These are phyloP conservation scores for Plantago ovata DNA, from an alignment of 257 asterid species.

Conservation along the genomic window DNA sequence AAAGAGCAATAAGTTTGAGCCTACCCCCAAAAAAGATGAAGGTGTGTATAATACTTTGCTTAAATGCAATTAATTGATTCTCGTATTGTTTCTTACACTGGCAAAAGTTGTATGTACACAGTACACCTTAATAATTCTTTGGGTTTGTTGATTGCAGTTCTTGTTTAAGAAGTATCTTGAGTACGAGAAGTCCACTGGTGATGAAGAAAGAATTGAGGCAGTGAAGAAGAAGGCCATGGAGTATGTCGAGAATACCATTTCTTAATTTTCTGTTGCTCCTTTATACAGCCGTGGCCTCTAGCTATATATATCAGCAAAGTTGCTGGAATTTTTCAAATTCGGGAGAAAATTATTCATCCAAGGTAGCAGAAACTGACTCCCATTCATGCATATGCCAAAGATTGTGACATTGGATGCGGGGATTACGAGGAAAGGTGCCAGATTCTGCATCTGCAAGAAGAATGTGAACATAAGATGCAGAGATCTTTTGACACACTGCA, in stretches of 20 bases:
- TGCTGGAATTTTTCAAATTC: background rate
- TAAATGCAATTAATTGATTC: background rate
- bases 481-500: background rate
- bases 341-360: background rate
- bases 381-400: too few species aligned
- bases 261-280: constrained; percentile 27
- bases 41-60: constrained; percentile 35
- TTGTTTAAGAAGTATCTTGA: constrained; percentile 79
- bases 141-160: constrained; percentile 56
- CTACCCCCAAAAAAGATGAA: constrained; percentile 84
- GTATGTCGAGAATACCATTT: constrained; percentile 56
- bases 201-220: constrained; percentile 47
- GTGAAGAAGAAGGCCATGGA: constrained; percentile 85
- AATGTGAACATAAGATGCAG: background rate
- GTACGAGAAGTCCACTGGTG: constrained; percentile 70
- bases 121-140: background rate
- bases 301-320: background rate
- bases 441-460: background rate
- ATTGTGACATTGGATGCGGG: too few species aligned
- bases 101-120: background rate
- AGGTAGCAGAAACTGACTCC: too few species aligned
- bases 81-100: background rate
- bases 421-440: too few species aligned
- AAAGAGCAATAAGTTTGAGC: constrained; percentile 84
- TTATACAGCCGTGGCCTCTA: background rate